Conservation (phyloP, 768 basidiomycete genomes). For the Xanthoconium stramineum region DNA sequence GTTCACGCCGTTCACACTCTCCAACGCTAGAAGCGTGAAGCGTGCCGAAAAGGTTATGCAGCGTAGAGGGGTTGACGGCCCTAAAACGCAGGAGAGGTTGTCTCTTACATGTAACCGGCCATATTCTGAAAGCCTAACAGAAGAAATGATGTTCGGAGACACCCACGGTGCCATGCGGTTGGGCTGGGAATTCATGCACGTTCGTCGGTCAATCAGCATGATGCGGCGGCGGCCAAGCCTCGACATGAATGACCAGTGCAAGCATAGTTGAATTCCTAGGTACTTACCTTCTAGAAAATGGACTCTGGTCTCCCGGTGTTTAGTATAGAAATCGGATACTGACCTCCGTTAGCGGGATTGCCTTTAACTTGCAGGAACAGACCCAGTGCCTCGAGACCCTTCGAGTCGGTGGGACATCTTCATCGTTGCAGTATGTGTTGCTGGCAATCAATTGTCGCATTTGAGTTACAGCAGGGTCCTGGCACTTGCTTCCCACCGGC, state of each 20-base stretch:
- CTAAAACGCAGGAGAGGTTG: background rate
- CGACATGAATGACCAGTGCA: too few species aligned
- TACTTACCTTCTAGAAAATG: too few species aligned
- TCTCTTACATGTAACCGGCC: conserved; percentile 4
- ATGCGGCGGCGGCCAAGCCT: background rate
- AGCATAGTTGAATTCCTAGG: too few species aligned
- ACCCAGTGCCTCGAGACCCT: background rate
- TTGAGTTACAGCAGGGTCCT: background rate
- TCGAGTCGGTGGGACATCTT: background rate
- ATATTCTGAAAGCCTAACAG: background rate
- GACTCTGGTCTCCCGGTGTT: too few species aligned
- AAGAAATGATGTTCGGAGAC: background rate
- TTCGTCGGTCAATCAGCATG: conserved; percentile 7
- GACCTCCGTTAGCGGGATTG: too few species aligned
- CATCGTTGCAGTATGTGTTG: background rate
- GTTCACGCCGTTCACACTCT: background rate
- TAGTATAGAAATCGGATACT: too few species aligned
- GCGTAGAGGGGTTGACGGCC: conserved; percentile 7
- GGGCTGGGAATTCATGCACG: conserved; percentile 5
- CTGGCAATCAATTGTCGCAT: background rate
- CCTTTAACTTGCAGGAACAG: too few species aligned
- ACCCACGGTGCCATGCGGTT: background rate
- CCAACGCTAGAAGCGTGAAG: conserved; percentile 12
- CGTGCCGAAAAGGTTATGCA: conserved; percentile 3
- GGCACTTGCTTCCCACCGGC: conserved; percentile 13